These are phyloP conservation scores for Trichoderma polysporum DNA, from an alignment of 2,329 filamentous ascomycete genomes.

Conservation along the genomic window DNA sequence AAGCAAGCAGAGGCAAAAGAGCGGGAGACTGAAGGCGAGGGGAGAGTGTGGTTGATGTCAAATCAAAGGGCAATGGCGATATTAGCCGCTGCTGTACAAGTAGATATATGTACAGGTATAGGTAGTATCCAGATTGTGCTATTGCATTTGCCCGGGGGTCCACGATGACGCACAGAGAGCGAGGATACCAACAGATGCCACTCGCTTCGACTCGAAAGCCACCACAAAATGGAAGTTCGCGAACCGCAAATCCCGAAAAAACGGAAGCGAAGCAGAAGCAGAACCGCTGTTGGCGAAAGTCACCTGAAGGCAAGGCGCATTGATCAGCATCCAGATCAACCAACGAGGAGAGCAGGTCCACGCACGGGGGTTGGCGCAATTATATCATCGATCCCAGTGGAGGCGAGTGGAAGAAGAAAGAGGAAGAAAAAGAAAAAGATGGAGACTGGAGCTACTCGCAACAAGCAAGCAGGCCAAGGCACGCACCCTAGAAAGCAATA, in stretches of 20 bases:
- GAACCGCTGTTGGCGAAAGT: neutral
- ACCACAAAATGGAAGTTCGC: neutral
- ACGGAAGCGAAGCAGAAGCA: neutral
- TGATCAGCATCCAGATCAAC: neutral
- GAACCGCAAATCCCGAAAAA: slow-evolving; percentile 2
- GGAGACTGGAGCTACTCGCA: neutral
- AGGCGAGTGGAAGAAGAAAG: neutral
- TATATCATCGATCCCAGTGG: slow-evolving; percentile 4
- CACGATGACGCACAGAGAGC: slow-evolving; percentile 10
- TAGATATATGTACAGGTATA: no score
- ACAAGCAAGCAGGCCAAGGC: neutral
- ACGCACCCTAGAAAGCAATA: neutral
- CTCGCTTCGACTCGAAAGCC: no score
- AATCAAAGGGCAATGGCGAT: neutral
- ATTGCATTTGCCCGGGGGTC: neutral
- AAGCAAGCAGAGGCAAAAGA: neutral
- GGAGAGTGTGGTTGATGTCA: neutral
- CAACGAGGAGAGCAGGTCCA: slow-evolving; percentile 4
- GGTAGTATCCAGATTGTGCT: neutral
- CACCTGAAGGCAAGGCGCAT: neutral
- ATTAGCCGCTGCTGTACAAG: neutral
- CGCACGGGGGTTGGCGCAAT: neutral
- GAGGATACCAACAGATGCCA: neutral
- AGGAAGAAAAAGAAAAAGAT: neutral
- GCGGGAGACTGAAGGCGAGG: neutral